Evolutionary conservation across 2,329 filamentous ascomycete genomes (phyloP).

Genomic region (Botryosphaeria agaves): DNA sequence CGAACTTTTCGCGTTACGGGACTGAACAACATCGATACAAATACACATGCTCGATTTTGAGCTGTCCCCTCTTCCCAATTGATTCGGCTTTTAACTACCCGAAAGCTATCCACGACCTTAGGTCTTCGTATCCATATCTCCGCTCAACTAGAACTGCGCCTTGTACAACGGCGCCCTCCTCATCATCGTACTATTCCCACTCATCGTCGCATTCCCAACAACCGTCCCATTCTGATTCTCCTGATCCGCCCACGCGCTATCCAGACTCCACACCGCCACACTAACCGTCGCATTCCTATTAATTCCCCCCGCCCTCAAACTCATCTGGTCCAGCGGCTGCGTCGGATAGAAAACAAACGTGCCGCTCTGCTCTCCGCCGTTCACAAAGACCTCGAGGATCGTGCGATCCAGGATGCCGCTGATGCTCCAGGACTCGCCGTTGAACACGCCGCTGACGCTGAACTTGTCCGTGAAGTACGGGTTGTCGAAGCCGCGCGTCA

Average conservation of each 20-base stretch:
- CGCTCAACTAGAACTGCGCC: too few species aligned
- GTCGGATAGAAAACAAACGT: constrained; percentile 35
- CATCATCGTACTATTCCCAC: not conserved
- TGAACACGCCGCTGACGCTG: constrained; percentile 14
- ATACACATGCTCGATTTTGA: too few species aligned
- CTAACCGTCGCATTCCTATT: constrained; percentile 18
- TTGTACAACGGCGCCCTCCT: not conserved
- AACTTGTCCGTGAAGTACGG: constrained; percentile 40
- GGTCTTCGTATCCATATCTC: too few species aligned
- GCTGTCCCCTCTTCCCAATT: too few species aligned
- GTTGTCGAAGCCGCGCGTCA: constrained; percentile 32
- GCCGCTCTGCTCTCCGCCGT: constrained; percentile 30
- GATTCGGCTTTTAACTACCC: too few species aligned
- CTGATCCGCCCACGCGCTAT: constrained; percentile 19
- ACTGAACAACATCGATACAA: too few species aligned
- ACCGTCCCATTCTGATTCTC: constrained; percentile 15
- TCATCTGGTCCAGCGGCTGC: constrained; percentile 21
- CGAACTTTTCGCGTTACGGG: too few species aligned
- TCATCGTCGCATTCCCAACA: constrained; percentile 15
- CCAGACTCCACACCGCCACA: constrained; percentile 21
- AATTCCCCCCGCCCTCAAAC: constrained; percentile 16
- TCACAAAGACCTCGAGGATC: constrained; percentile 38
- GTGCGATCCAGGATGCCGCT: constrained; percentile 35
- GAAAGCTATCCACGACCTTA: too few species aligned
- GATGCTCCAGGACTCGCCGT: constrained; percentile 20